These are phyloP conservation scores for Exophiala sp. DNA, from an alignment of 2,329 filamentous ascomycete genomes.

Conservation along the genomic window DNA sequence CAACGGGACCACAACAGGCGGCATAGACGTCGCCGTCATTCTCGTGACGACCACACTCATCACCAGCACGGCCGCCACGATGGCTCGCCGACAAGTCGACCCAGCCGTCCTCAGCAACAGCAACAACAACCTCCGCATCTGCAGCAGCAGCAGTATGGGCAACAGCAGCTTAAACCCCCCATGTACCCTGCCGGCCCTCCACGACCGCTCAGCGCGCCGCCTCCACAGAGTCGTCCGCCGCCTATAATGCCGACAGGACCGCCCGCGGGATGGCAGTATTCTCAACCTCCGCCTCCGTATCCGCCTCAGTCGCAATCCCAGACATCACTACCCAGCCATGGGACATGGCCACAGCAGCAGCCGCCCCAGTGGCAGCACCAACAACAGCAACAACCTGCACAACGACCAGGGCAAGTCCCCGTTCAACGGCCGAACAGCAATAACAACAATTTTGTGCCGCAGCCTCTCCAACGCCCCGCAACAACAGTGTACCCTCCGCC, in stretches of 20 bases:
- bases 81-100: conserved; percentile 15
- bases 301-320: conserved; percentile 4
- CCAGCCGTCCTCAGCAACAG: conserved; percentile 3
- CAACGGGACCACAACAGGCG: conserved; percentile 9
- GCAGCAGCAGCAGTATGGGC: not conserved
- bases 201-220: conserved; percentile 17
- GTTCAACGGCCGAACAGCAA: not conserved
- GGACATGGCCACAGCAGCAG: conserved; percentile 16
- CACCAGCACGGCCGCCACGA: conserved; percentile 13
- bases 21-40: conserved; percentile 14
- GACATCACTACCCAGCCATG: conserved; percentile 10
- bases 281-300: conserved; percentile 4
- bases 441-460: conserved; percentile 11
- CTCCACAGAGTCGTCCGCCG: conserved; percentile 10
- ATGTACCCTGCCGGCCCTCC: conserved; percentile 6
- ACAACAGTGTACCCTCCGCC: conserved; percentile 15
- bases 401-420: not conserved
- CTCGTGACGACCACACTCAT: conserved; percentile 8
- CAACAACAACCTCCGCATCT: conserved; percentile 7
- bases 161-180: conserved; percentile 5
- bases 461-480: conserved; percentile 12
- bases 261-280: conserved; percentile 4
- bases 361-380: conserved; percentile 6
- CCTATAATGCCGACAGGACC: conserved; percentile 1
- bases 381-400: not conserved